Conservation (phyloP, 352 stramenopile genomes). For the Phytophthora macrochlamydospora region DNA sequence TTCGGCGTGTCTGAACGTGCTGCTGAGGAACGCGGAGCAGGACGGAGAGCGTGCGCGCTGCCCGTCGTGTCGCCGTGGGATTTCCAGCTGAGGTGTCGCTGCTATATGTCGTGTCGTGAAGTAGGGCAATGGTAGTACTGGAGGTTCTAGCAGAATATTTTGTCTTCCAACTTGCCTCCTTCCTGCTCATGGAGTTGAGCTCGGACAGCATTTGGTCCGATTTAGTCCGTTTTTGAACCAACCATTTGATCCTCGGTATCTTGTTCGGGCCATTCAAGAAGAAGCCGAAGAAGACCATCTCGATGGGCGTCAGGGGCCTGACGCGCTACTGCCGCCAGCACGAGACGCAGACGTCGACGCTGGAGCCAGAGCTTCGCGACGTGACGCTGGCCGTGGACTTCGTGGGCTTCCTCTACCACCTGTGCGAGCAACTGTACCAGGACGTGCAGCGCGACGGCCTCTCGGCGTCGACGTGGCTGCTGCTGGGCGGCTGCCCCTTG, state of each 20-base stretch:
- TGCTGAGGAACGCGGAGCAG: slow-evolving; percentile 39
- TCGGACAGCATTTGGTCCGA: too few species aligned
- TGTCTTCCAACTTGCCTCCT: not conserved
- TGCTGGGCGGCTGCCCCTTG: slow-evolving; percentile 65
- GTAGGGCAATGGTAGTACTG: not conserved
- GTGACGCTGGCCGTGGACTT: slow-evolving; percentile 85
- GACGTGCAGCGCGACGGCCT: slow-evolving; percentile 38
- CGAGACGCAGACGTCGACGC: slow-evolving; percentile 46
- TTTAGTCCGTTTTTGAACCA: too few species aligned
- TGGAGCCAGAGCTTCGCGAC: slow-evolving; percentile 45
- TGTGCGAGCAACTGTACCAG: slow-evolving; percentile 63
- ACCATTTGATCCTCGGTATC: too few species aligned
- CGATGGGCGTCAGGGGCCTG: slow-evolving; percentile 72
- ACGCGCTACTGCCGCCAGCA: slow-evolving; percentile 62
- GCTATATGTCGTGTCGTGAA: slow-evolving; percentile 11
- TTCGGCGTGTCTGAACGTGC: slow-evolving; percentile 40
- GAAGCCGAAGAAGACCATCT: not conserved
- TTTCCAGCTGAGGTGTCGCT: slow-evolving; percentile 11
- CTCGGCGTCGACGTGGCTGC: slow-evolving; percentile 54
- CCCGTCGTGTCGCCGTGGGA: slow-evolving; percentile 32
- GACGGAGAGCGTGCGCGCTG: slow-evolving; percentile 28
- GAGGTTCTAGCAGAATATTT: too few species aligned
- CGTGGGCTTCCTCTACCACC: slow-evolving; percentile 75
- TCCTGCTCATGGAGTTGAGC: too few species aligned
- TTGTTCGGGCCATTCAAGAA: not conserved